These are phyloP conservation scores for Eruca vesicaria DNA, from an alignment of 441 rosid species.

Conservation along the genomic window DNA sequence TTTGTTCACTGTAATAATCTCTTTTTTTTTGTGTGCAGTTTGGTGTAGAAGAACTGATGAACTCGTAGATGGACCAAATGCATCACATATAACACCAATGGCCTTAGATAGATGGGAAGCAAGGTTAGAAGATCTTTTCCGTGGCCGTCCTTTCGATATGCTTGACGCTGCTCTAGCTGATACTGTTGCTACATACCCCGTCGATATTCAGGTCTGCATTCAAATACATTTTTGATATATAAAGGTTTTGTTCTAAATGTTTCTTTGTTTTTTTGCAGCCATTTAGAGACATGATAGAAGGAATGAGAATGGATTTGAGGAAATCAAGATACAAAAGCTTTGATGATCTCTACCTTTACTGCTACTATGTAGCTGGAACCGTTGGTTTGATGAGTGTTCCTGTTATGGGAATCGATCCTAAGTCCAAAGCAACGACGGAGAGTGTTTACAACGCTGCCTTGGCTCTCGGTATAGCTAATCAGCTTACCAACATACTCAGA, in stretches of 20 bases:
- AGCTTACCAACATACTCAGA: conserved; percentile 87
- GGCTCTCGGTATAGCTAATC: conserved; percentile 83
- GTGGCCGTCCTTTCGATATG: conserved; percentile 80
- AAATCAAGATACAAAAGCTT: conserved; percentile 71
- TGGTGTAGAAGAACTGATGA: conserved; percentile 99
- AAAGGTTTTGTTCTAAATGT: neutral
- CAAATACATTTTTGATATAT: no score
- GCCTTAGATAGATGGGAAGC: conserved; percentile 90
- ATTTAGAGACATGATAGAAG: conserved; percentile 88
- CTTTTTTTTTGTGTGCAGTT: conserved; percentile 40
- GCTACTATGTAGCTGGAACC: conserved; percentile 88
- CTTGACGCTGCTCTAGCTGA: conserved; percentile 85
- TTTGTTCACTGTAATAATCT: conserved; percentile 1
- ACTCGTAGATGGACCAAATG: conserved; percentile 88
- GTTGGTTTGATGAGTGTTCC: conserved; percentile 91
- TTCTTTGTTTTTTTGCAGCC: conserved; percentile 43
- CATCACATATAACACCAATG: conserved; percentile 78
- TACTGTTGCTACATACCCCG: conserved; percentile 69
- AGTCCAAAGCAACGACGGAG: conserved; percentile 68
- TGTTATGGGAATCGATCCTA: conserved; percentile 83
- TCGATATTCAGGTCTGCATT: conserved; percentile 67
- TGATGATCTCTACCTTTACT: conserved; percentile 83
- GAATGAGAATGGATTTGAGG: conserved; percentile 85
- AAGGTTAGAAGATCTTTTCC: conserved; percentile 77
- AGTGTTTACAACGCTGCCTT: conserved; percentile 78